Conservation (phyloP, 768 basidiomycete genomes). For the Thelephora aurantiotincta region DNA sequence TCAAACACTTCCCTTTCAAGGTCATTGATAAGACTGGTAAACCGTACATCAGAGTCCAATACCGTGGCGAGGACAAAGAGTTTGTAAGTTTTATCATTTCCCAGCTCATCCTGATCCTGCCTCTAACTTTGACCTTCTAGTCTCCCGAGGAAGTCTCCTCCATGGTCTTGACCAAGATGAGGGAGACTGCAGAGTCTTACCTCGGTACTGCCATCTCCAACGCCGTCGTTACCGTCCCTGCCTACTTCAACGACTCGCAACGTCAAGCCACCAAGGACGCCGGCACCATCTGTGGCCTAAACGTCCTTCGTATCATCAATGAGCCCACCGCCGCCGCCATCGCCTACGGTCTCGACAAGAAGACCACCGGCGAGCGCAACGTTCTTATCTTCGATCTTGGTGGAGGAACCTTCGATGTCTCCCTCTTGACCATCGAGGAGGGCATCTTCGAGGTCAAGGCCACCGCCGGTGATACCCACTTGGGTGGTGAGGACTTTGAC, state of each 20-base stretch:
- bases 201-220: constrained; percentile 72
- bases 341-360: constrained; percentile 96
- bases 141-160: constrained; percentile 97
- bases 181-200: constrained; percentile 96
- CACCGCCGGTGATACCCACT: constrained; percentile 94
- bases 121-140: constrained; percentile 20
- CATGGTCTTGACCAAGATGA: constrained; percentile 97
- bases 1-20: constrained; percentile 91
- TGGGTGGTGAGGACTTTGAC: constrained; percentile 98
- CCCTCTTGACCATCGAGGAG: constrained; percentile 90
- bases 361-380: constrained; percentile 79
- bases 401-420: constrained; percentile 97
- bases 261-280: constrained; percentile 98
- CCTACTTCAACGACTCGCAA: constrained; percentile 99
- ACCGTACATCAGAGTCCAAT: constrained; percentile 79
- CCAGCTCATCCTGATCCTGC: neutral
- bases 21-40: constrained; percentile 80
- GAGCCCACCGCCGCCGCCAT: constrained; percentile 98
- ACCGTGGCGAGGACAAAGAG: constrained; percentile 88
- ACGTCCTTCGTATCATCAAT: constrained; percentile 97
- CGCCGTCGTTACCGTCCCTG: constrained; percentile 93
- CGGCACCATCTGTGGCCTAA: constrained; percentile 85
- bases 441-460: constrained; percentile 98
- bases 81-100: constrained; percentile 43
- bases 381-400: constrained; percentile 98